A percentile compares a stretch with the other conserved stretches of the same genome.
These are phyloP conservation scores for Serpula lacrymans DNA, from an alignment of 768 basidiomycete genomes.

Conservation along the genomic window DNA sequence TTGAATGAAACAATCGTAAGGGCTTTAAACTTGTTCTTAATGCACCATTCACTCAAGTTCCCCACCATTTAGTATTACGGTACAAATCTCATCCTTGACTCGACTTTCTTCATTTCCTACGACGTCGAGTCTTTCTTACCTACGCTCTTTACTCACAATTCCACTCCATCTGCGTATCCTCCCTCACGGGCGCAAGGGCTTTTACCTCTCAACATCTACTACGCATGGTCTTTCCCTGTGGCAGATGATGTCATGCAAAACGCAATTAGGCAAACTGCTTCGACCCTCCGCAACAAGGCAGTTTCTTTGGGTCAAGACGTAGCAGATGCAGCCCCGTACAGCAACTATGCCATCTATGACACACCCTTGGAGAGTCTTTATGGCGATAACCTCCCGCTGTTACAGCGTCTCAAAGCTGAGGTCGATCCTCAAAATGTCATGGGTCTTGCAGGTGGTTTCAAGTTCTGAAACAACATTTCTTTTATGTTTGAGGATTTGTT, in stretches of 20 bases:
- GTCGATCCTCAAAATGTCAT: conserved; percentile 61
- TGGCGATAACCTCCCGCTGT: conserved; percentile 40
- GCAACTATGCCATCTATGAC: conserved; percentile 56
- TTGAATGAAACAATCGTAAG: conserved; percentile 15
- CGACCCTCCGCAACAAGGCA: conserved; percentile 37
- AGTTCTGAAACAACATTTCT: conserved; percentile 37
- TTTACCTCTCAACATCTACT: conserved; percentile 46
- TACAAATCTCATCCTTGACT: conserved; percentile 24
- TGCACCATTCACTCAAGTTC: neutral
- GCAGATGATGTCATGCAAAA: conserved; percentile 39
- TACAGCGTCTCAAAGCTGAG: conserved; percentile 37
- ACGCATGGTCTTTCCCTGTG: conserved; percentile 38
- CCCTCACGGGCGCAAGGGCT: conserved; percentile 34
- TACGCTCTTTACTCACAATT: conserved; percentile 34
- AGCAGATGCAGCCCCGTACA: conserved; percentile 42
- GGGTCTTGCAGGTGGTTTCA: conserved; percentile 66
- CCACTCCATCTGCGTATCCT: conserved; percentile 44
- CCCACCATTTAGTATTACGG: conserved; percentile 43
- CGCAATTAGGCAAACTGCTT: conserved; percentile 37
- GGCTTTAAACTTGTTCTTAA: too few species aligned
- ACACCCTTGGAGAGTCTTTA: conserved; percentile 51
- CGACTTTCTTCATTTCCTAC: conserved; percentile 41
- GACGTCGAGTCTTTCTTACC: conserved; percentile 52
- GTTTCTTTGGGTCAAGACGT: conserved; percentile 38
- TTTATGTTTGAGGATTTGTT: neutral